Evolutionary conservation across 2,329 filamentous ascomycete genomes (phyloP).

Genomic region (Botrytis deweyae): DNA sequence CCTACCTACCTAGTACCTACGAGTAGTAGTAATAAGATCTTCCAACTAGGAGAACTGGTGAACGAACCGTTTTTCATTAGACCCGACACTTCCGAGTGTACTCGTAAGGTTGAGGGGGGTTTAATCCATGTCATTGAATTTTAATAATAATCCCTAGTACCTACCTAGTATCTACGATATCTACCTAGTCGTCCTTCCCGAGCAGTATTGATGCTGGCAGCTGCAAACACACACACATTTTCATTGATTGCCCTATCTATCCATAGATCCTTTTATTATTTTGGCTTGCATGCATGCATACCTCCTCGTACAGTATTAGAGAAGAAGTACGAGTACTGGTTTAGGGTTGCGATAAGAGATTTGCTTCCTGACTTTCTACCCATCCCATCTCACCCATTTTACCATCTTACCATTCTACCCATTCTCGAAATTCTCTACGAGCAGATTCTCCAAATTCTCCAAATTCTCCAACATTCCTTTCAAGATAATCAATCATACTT

Average conservation of each 20-base stretch:
- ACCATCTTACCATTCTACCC: neutral
- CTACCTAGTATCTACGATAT: too few species aligned
- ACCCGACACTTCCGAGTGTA: neutral
- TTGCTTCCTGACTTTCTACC: neutral
- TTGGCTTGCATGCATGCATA: too few species aligned
- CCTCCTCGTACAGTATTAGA: too few species aligned
- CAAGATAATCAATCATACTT: neutral
- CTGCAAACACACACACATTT: neutral
- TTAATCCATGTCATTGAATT: neutral
- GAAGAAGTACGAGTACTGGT: too few species aligned
- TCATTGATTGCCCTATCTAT: too few species aligned
- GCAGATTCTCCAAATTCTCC: too few species aligned
- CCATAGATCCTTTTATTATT: too few species aligned
- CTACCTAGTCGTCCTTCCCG: too few species aligned
- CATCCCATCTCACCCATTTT: neutral
- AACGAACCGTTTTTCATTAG: neutral
- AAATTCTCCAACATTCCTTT: neutral
- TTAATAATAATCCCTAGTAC: neutral
- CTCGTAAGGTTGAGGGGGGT: neutral
- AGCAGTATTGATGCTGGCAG: neutral
- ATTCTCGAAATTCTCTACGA: neutral
- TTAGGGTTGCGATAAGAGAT: slow-evolving; percentile 5
- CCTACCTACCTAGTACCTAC: too few species aligned
- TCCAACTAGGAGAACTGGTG: too few species aligned
- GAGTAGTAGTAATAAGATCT: too few species aligned